Conservation (phyloP, 495 filamentous ascomycete genomes). For the Daldinia grandis region DNA sequence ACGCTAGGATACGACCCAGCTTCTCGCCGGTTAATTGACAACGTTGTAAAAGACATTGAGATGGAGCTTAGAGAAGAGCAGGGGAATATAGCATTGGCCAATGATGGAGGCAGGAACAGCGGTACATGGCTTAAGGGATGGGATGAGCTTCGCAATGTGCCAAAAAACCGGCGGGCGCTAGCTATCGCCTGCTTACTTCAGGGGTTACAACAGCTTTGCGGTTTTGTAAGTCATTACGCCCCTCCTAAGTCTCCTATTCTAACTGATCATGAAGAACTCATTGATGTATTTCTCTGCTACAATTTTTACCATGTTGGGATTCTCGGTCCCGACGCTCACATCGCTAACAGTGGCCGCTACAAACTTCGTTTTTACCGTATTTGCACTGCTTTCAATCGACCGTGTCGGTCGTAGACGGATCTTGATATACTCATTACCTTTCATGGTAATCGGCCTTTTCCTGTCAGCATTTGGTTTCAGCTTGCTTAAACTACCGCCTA, state of each 20-base stretch:
- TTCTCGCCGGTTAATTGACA: constrained; percentile 58
- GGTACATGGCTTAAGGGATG: constrained; percentile 55
- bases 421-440: constrained; percentile 81
- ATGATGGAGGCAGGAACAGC: constrained; percentile 37
- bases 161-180: constrained; percentile 78
- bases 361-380: constrained; percentile 82
- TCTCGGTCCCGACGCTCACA: constrained; percentile 80
- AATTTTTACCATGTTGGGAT: constrained; percentile 82
- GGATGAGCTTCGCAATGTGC: constrained; percentile 63
- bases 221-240: constrained; percentile 68
- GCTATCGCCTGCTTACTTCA: constrained; percentile 86
- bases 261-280: constrained; percentile 67
- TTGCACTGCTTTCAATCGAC: constrained; percentile 82
- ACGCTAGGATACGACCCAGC: constrained; percentile 66
- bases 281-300: constrained; percentile 97
- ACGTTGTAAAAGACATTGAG: constrained; percentile 70
- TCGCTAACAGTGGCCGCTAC: constrained; percentile 83
- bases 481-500: constrained; percentile 58
- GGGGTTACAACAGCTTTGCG: constrained; percentile 87
- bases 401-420: constrained; percentile 81
- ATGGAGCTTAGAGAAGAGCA: constrained; percentile 74
- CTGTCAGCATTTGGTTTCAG: constrained; percentile 73
- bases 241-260: neutral
- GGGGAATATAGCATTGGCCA: constrained; percentile 52
- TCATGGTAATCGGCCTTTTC: constrained; percentile 79